Evolutionary conservation across 2,329 filamentous ascomycete species (phyloP).

Genomic region (Hypomyces perniciosus): DNA sequence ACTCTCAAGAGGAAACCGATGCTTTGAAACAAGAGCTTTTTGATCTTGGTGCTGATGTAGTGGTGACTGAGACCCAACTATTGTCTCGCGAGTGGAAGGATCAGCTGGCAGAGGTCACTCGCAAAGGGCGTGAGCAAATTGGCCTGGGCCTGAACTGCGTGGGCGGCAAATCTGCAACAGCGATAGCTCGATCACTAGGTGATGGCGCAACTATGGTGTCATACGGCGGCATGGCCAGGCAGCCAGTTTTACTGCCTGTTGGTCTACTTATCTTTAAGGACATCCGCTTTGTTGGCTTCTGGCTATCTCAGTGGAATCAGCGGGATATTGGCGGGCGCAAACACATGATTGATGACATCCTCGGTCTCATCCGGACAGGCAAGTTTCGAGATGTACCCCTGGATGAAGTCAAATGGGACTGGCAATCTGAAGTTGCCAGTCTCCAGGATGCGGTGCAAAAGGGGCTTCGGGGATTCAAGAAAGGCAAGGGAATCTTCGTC

Average conservation of each 20-base stretch:
- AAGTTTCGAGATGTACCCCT: conserved; percentile 79
- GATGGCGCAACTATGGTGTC: conserved; percentile 73
- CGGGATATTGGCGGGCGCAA: conserved; percentile 66
- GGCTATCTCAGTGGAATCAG: conserved; percentile 87
- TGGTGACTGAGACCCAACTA: conserved; percentile 52
- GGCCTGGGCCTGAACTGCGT: conserved; percentile 87
- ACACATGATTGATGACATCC: conserved; percentile 76
- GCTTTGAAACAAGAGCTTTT: conserved; percentile 47
- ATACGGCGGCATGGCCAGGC: conserved; percentile 90
- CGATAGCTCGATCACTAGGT: conserved; percentile 68
- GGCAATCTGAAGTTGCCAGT: conserved; percentile 65
- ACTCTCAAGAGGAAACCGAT: conserved; percentile 57
- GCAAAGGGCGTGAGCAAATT: conserved; percentile 64
- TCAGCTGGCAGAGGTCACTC: conserved; percentile 58
- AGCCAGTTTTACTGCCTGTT: conserved; percentile 75
- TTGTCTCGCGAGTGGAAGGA: conserved; percentile 55
- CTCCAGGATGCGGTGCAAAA: conserved; percentile 72
- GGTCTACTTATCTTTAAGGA: conserved; percentile 91
- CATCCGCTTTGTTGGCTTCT: conserved; percentile 84
- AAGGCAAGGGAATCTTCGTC: conserved; percentile 85
- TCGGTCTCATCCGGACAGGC: conserved; percentile 67
- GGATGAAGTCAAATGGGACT: conserved; percentile 76
- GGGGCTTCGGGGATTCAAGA: conserved; percentile 75
- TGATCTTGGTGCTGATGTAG: conserved; percentile 50
- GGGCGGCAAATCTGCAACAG: conserved; percentile 75